phyloP scores from a whole-genome alignment of 495 filamentous ascomycete genomes.

The Penicillium cataractarum region DNA sequence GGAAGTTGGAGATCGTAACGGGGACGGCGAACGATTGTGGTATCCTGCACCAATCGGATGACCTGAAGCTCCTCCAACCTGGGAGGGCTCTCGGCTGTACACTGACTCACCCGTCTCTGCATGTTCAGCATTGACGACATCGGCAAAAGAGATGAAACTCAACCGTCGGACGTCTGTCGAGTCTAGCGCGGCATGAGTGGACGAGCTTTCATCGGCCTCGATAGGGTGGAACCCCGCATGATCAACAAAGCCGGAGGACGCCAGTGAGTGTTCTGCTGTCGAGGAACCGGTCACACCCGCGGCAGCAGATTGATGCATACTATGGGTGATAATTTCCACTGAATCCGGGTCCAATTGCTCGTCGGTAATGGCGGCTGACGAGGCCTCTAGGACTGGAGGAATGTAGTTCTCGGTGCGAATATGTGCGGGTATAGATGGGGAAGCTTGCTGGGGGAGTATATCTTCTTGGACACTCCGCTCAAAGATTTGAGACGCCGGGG shows the following conservation, averaged over 20 bases:
- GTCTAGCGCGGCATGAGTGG: slow-evolving; percentile 58
- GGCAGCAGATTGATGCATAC: slow-evolving; percentile 76
- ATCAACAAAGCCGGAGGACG: slow-evolving; percentile 44
- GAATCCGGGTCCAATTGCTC: slow-evolving; percentile 54
- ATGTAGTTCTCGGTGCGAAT: slow-evolving; percentile 93
- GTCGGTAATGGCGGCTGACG: slow-evolving; percentile 86
- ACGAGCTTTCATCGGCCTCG: slow-evolving; percentile 64
- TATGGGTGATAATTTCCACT: slow-evolving; percentile 87
- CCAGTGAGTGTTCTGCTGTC: slow-evolving; percentile 34
- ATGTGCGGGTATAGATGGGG: slow-evolving; percentile 78
- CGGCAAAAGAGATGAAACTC: slow-evolving; percentile 92
- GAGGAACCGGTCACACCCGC: slow-evolving; percentile 58
- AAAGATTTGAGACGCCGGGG: slow-evolving; percentile 83
- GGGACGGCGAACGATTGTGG: slow-evolving; percentile 71
- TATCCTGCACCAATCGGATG: slow-evolving; percentile 52
- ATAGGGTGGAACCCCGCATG: slow-evolving; percentile 56
- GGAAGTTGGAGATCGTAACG: slow-evolving; percentile 70
- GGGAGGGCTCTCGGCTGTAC: slow-evolving; percentile 58
- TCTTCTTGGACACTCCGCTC: slow-evolving; percentile 91
- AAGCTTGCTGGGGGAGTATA: slow-evolving; percentile 55
- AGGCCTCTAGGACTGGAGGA: slow-evolving; percentile 85
- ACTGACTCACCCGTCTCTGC: slow-evolving; percentile 39
- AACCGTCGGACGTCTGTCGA: slow-evolving; percentile 77
- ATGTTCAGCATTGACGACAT: slow-evolving; percentile 91
- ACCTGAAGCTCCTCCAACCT: slow-evolving; percentile 46